These are phyloP conservation scores for Lenwebbia sp. DNA, from an alignment of 345 rosid species.

Conservation along the genomic window DNA sequence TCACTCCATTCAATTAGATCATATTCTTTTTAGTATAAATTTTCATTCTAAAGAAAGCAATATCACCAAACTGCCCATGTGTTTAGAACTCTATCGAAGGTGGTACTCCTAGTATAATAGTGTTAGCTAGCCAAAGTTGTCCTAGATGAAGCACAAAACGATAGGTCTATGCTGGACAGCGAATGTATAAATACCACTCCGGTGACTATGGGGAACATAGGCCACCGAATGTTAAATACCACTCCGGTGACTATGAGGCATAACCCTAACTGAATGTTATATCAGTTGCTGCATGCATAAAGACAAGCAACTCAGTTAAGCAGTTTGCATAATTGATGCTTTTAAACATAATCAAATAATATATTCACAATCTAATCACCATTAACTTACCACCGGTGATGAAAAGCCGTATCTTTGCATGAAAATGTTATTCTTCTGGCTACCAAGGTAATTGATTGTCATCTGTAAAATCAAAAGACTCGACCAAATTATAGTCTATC, in stretches of 20 bases:
- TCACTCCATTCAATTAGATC: neutral
- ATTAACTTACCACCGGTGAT: slow-evolving; percentile 60
- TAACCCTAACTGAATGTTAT: neutral
- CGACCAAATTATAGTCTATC: neutral
- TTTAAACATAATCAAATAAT: neutral
- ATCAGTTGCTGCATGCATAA: neutral
- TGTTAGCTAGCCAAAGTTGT: neutral
- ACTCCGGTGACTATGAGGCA: neutral
- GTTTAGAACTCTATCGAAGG: neutral
- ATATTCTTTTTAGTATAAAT: neutral
- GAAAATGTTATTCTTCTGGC: slow-evolving; percentile 46
- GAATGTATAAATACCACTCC: neutral
- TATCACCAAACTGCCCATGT: neutral
- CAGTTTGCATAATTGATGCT: neutral
- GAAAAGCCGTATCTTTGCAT: slow-evolving; percentile 96
- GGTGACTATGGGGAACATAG: neutral
- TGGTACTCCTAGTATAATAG: neutral
- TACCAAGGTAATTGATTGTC: slow-evolving; percentile 73
- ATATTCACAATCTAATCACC: neutral
- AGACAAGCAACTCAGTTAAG: neutral
- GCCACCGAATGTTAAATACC: neutral
- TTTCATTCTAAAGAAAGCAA: neutral
- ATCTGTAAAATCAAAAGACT: slow-evolving; percentile 25
- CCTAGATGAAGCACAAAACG: neutral
- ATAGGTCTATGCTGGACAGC: neutral